Evolutionary conservation across 2,329 filamentous ascomycete species (phyloP), one percentile per base, ranked within the genome.

Genomic region (Elsinoe arachidis): DNA sequence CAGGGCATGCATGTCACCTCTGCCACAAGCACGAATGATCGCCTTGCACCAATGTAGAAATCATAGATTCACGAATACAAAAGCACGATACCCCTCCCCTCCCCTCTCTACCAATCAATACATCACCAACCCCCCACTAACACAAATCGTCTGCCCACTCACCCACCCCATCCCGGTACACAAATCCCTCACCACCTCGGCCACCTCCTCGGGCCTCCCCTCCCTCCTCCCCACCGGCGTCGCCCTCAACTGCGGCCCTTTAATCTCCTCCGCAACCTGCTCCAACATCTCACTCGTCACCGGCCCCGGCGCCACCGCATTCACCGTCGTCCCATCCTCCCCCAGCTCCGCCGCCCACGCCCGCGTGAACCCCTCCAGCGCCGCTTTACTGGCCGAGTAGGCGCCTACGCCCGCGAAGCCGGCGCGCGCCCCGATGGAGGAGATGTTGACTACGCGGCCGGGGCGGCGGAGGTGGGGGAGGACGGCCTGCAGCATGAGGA

Each of bases 301-400:
- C 0, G 82, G 81, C 0, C 83, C 83, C 0, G 82, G 81, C 43
- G 43, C 43, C 9, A 47, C n/a, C 10, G 51, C 51, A 41, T 38
- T 55, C 26, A 35, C 47, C 0, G 82, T 85, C 58, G 80, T 80
- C 0, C 82, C 80, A 58, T 75, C 68, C 2, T 60, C 65, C 0
- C 82, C 82, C 7, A 85, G 69, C 67, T 86, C 82, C 0, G 74
- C 73, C 0, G 83, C 82, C 76, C 80, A 80, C 44, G 73, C 76
- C 5, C 81, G 72, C 9, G 83, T 85, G 56, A 85, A 66, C 0
- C 76, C 80, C 66, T 86, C 82, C 14, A 85, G 66, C 5, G 81
- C 83, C 0, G 79, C 80, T 64, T 85, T 85, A 3, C 76, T 79
- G 0, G 78, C 76, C 47, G 74, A 74, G 66, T 85, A 85, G 2